Evolutionary conservation across 352 stramenopile genomes (phyloP).

Genomic region (Globisporangium cylindrosporum): DNA sequence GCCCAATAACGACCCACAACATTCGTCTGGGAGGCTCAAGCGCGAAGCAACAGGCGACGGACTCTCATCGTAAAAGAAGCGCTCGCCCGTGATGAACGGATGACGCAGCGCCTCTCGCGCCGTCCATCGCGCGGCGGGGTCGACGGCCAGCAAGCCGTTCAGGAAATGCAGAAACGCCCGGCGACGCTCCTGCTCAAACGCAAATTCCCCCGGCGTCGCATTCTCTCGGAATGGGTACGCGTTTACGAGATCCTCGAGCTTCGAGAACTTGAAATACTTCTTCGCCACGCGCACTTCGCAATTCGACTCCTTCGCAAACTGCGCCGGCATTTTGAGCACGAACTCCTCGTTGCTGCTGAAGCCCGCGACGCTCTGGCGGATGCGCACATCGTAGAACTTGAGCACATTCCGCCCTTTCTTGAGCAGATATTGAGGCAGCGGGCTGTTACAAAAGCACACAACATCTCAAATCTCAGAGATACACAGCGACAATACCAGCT

Average conservation of each 20-base stretch:
- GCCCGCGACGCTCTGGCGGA: not conserved
- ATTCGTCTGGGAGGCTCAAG: not conserved
- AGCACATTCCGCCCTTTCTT: conserved; percentile 33
- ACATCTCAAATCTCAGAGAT: not conserved
- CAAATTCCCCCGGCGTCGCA: conserved; percentile 14
- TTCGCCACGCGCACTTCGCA: conserved; percentile 34
- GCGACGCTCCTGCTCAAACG: conserved; percentile 20
- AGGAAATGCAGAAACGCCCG: conserved; percentile 45
- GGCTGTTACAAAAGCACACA: conserved; percentile 3
- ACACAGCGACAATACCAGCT: not conserved
- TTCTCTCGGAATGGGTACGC: conserved; percentile 35
- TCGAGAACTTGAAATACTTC: conserved; percentile 56
- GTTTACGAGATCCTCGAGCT: conserved; percentile 38
- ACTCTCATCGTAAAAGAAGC: conserved; percentile 15
- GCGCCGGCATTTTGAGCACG: conserved; percentile 34
- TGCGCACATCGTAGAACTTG: conserved; percentile 43
- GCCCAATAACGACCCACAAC: not conserved
- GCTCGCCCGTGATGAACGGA: conserved; percentile 42
- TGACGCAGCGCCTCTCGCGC: conserved; percentile 36
- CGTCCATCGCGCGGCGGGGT: conserved; percentile 36
- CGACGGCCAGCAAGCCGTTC: conserved; percentile 24
- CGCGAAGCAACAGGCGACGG: not conserved
- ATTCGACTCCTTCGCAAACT: conserved; percentile 35
- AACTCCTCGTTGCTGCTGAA: conserved; percentile 18
- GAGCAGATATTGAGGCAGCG: conserved; percentile 33